These are phyloP conservation scores for Malus asiatica DNA, from an alignment of 306 rosid species.

Conservation along the genomic window DNA sequence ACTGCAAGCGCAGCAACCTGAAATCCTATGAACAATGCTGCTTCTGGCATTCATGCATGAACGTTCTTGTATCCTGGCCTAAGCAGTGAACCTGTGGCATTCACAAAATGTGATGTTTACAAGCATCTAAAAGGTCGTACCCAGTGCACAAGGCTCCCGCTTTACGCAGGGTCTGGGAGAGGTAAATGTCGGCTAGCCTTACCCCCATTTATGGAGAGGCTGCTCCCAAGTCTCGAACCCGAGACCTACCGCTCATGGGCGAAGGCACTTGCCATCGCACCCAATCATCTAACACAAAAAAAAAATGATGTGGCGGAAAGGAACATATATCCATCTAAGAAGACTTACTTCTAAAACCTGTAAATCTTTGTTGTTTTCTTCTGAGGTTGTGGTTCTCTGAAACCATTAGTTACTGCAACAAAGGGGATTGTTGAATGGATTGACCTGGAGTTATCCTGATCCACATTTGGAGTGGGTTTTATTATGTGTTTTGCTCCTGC, in stretches of 20 bases:
- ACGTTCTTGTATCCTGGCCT: conserved; percentile 4
- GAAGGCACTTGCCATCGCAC: too few species aligned
- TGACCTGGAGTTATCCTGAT: conserved; percentile 31
- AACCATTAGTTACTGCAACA: conserved; percentile 37
- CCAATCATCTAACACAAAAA: not conserved
- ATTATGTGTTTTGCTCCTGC: conserved; percentile 80
- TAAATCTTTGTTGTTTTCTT: conserved; percentile 58
- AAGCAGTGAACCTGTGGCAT: conserved; percentile 22
- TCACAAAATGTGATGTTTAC: conserved; percentile 14
- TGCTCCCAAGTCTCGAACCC: too few species aligned
- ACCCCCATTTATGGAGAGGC: too few species aligned
- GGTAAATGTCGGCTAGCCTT: too few species aligned
- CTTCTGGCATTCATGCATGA: conserved; percentile 26
- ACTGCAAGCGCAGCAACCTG: conserved; percentile 11
- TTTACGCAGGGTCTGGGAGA: too few species aligned
- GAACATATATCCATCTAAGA: not conserved
- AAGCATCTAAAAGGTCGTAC: not conserved
- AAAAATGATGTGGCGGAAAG: not conserved
- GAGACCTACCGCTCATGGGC: too few species aligned
- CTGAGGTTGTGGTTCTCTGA: conserved; percentile 44
- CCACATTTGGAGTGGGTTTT: conserved; percentile 53
- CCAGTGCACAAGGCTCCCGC: too few species aligned
- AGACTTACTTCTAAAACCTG: conserved; percentile 56
- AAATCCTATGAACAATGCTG: conserved; percentile 35
- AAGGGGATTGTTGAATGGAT: conserved; percentile 45